These are phyloP conservation scores for Solanum appendiculatum DNA, from an alignment of 257 asterid species.

Conservation along the genomic window DNA sequence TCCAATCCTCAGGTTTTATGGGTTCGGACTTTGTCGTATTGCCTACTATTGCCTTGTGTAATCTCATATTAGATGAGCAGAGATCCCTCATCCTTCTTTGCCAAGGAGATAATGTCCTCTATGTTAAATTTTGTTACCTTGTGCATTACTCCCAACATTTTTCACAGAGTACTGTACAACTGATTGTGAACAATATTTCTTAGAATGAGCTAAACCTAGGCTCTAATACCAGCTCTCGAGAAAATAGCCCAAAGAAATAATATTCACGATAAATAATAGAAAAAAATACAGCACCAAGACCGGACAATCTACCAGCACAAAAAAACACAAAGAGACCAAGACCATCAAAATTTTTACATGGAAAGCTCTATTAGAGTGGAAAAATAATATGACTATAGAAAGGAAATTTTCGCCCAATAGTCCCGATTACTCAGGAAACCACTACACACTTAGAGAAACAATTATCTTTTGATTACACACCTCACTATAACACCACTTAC, in stretches of 20 bases:
- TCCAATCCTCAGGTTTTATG: neutral
- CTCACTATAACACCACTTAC: neutral
- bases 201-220: neutral
- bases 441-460: neutral
- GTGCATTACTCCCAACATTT: neutral
- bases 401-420: neutral
- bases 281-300: neutral
- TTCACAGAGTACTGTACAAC: neutral
- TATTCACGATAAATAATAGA: neutral
- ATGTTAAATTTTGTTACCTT: neutral
- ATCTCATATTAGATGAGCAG: neutral
- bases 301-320: neutral
- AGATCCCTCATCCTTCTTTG: neutral
- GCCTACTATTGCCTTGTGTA: neutral
- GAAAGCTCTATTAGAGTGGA: neutral
- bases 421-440: neutral
- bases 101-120: neutral
- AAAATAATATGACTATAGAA: neutral
- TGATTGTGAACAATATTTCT: neutral
- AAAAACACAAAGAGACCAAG: neutral
- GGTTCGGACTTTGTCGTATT: neutral
- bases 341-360: neutral
- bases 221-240: neutral
- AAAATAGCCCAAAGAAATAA: neutral
- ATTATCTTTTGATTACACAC: neutral